phyloP scores from a whole-genome alignment of 2,329 filamentous ascomycete species.

The Phoma sp. region DNA sequence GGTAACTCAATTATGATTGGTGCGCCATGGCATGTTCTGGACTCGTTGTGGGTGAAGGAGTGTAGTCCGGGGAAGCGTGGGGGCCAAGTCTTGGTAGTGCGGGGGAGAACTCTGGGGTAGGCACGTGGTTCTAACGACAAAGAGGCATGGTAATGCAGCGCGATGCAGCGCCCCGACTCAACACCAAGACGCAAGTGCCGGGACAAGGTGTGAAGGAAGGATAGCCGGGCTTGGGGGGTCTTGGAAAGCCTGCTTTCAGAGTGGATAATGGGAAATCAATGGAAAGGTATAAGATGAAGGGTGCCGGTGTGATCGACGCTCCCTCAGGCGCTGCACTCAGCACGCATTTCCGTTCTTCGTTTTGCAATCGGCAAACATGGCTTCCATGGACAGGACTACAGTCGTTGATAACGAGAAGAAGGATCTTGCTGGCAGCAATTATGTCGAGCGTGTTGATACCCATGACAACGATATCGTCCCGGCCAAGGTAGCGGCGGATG shows the following conservation, averaged over 20 bases:
- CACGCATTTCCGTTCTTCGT: too few relatives aligned
- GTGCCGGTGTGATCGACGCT: neutral
- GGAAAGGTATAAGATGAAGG: slow-evolving; percentile 1
- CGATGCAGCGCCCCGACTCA: neutral
- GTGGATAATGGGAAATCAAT: neutral
- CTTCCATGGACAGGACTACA: neutral
- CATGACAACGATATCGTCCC: slow-evolving; percentile 7
- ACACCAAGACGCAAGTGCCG: slow-evolving; percentile 5
- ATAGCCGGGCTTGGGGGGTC: slow-evolving; percentile 3
- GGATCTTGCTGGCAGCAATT: neutral
- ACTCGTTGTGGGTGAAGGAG: neutral
- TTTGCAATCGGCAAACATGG: neutral
- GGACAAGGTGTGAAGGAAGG: slow-evolving; percentile 11
- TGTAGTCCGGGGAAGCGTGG: slow-evolving; percentile 15
- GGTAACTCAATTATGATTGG: neutral
- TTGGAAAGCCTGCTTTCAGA: slow-evolving; percentile 1
- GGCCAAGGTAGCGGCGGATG: slow-evolving; percentile 21
- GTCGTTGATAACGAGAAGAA: slow-evolving; percentile 1
- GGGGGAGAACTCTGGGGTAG: slow-evolving; percentile 14
- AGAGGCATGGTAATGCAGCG: neutral
- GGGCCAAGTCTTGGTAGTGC: slow-evolving; percentile 5
- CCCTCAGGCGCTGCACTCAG: neutral
- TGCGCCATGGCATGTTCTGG: neutral
- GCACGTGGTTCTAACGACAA: slow-evolving; percentile 4
- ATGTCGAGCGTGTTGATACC: slow-evolving; percentile 13